Evolutionary conservation across 768 basidiomycete species (phyloP).

Genomic region (Boletus edulis): DNA sequence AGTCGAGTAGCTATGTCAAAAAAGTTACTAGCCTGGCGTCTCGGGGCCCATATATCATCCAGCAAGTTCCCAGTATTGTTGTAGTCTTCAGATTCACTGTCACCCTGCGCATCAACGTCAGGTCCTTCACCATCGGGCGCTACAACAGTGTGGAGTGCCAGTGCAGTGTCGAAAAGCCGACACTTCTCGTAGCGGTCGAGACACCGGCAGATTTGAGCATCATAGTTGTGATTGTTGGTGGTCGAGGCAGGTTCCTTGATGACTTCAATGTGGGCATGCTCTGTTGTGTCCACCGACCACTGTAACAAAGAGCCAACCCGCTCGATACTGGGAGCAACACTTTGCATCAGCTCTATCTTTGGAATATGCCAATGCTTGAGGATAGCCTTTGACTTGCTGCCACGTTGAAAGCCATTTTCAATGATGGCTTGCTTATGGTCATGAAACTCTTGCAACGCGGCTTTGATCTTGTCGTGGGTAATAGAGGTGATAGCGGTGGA

Average conservation of each 20-base stretch:
- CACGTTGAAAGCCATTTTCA: constrained; percentile 22
- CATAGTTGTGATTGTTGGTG: no score
- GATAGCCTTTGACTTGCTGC: constrained; percentile 8
- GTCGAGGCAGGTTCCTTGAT: no score
- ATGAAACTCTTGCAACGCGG: constrained; percentile 33
- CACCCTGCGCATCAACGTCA: no score
- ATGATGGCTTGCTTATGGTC: constrained; percentile 35
- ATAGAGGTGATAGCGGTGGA: background rate
- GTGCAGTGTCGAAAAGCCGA: background rate
- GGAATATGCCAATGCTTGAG: constrained; percentile 40
- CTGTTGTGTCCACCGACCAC: background rate
- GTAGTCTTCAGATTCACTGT: no score
- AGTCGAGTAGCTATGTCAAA: no score
- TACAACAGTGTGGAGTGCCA: background rate
- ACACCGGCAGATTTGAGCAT: background rate
- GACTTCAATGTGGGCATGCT: no score
- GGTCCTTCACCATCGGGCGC: no score
- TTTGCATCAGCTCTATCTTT: constrained; percentile 20
- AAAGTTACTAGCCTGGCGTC: no score
- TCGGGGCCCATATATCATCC: no score
- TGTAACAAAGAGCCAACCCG: background rate
- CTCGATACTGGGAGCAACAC: background rate
- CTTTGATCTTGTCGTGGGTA: constrained; percentile 20
- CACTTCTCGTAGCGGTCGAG: background rate
- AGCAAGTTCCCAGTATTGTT: no score